A percentile compares a stretch with the other conserved stretches of the same genome.
Conservation (phyloP, 192 early-diverging fungal species). For the Kappamyces sp. region DNA sequence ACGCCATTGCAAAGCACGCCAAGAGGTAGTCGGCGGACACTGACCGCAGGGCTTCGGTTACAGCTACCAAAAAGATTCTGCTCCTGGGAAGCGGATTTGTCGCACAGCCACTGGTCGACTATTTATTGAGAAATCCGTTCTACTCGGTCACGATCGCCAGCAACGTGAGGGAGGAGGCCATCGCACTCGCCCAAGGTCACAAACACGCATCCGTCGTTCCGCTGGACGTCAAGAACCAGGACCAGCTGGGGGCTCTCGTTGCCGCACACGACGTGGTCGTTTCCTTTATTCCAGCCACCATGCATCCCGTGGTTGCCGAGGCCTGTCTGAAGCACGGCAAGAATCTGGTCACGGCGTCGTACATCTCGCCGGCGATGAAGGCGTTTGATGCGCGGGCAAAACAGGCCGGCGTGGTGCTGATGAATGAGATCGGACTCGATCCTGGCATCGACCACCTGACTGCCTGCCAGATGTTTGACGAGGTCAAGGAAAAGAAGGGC, state of each 20-base stretch:
- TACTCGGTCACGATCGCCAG: slow-evolving; percentile 74
- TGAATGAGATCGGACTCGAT: slow-evolving; percentile 99
- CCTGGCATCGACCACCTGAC: slow-evolving; percentile 94
- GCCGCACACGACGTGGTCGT: slow-evolving; percentile 86
- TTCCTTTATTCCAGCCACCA: slow-evolving; percentile 82
- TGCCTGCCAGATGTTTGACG: slow-evolving; percentile 75
- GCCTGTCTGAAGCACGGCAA: slow-evolving; percentile 85
- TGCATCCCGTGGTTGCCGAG: slow-evolving; percentile 87
- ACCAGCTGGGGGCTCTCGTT: slow-evolving; percentile 65
- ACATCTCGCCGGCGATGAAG: slow-evolving; percentile 93
- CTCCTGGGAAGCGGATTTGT: slow-evolving; percentile 89
- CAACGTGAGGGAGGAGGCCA: slow-evolving; percentile 67
- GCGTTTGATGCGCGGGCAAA: slow-evolving; percentile 79
- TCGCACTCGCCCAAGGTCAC: slow-evolving; percentile 53
- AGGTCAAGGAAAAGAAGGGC: slow-evolving; percentile 71
- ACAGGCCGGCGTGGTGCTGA: slow-evolving; percentile 77
- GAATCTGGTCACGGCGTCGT: slow-evolving; percentile 93
- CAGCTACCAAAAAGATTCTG: slow-evolving; percentile 51
- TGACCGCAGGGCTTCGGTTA: slow-evolving; percentile 31
- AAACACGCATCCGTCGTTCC: slow-evolving; percentile 58
- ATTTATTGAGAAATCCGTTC: slow-evolving; percentile 56
- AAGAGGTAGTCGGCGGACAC: slow-evolving; percentile 12
- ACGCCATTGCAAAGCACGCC: slow-evolving; percentile 31
- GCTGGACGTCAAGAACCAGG: slow-evolving; percentile 75
- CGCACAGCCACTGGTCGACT: slow-evolving; percentile 83